These are phyloP conservation scores for Xylariaceae sp. DNA, from an alignment of 2,329 filamentous ascomycete genomes.

Conservation along the genomic window DNA sequence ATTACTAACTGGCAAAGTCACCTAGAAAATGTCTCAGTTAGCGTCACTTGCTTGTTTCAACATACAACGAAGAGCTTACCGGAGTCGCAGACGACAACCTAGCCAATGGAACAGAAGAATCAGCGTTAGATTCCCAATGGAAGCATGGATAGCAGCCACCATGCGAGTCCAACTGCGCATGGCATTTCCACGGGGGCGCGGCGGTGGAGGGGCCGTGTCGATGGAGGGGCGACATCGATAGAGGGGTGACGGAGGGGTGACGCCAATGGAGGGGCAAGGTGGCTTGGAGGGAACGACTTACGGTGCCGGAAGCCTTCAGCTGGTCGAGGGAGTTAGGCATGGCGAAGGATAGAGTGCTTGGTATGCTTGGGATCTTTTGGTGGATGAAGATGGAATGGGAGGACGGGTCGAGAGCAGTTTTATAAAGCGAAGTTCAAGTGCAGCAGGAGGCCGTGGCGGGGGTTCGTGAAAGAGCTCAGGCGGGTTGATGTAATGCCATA, in stretches of 20 bases:
- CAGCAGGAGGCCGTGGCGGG: no score
- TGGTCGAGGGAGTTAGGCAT: constrained; percentile 94
- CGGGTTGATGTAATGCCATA: no score
- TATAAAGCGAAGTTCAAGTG: no score
- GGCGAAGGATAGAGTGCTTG: no score
- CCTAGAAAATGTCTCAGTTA: constrained; percentile 38
- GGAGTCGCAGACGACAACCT: constrained; percentile 96
- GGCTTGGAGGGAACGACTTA: constrained; percentile 46
- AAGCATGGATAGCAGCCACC: constrained; percentile 13
- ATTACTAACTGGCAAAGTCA: constrained; percentile 67
- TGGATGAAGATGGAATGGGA: no score
- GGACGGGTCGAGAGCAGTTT: no score
- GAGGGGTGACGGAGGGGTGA: no score
- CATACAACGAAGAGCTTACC: constrained; percentile 66
- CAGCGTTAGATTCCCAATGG: constrained; percentile 5
- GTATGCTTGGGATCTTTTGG: no score
- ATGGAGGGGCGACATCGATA: constrained; percentile 26
- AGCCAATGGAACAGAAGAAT: no score
- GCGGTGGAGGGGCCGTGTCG: constrained; percentile 6
- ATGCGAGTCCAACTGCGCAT: constrained; percentile 1
- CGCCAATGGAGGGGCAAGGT: constrained; percentile 13
- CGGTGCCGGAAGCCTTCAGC: constrained; percentile 93
- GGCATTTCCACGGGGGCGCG: constrained; percentile 4
- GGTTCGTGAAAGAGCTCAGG: no score
- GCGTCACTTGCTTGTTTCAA: constrained; percentile 6